Evolutionary conservation across 305 asterid species (phyloP), one percentile per base, ranked within the genome.

Genomic region (Fraxinus sp.): DNA sequence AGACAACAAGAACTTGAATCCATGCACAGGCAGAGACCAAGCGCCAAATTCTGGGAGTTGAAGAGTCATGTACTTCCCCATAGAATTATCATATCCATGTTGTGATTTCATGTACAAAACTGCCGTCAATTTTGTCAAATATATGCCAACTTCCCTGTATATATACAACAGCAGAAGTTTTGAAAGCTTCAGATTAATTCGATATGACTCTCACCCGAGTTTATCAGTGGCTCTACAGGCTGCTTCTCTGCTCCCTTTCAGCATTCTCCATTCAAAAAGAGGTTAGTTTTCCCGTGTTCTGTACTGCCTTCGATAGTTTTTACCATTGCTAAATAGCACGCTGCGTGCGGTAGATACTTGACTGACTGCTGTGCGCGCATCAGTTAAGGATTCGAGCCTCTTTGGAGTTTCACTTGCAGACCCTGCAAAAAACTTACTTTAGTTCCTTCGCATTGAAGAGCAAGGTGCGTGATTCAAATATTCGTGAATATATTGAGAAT

Each of bases 221-320:
- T 49, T 35, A 30, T 43, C 62, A 78, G 16, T 96, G 99, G 98
- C 97, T 81, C 84, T 93, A 41, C 98, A 92, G 64, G 87, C 97
- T 85, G 92, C 94, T 83, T 85, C 97, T 81, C 77, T 91, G 30
- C 90, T 91, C 76, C 93, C 97, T 22, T 26, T 87, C 94, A 62
- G 81, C 91, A 74, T 84, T 92, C 81, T 86, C 94, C 89, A 82
- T 91, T 79, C 89, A 90, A 90, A 94, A 92, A 86, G 97, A 93
- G 97, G 98, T 93, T 22, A 71, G 81, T 1, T 3, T 28, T 81
- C 9, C 1, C n/a, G 14, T 39, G 10, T 33, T 26, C 36, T 10
- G 35, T 26, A 59, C 4, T 9, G 36, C 52, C 52, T 41, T 41
- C 30, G 32, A 30, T 32, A 2, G 0, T 43, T 43, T 43, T 43